Evolutionary conservation across 495 filamentous ascomycete genomes (phyloP).

Genomic region (Sphaerosporella brunnea): DNA sequence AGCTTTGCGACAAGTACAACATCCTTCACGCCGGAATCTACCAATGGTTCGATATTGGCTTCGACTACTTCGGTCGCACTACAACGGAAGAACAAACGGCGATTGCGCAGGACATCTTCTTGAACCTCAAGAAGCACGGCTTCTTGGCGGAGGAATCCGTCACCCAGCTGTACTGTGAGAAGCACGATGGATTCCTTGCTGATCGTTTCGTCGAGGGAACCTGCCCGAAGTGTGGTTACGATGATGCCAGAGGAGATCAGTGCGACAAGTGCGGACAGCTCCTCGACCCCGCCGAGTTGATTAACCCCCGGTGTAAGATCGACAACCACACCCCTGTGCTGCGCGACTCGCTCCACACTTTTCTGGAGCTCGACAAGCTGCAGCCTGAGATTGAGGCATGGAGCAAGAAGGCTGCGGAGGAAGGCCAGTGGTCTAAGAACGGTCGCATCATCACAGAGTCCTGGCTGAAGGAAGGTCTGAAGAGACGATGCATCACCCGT

Average conservation of each 20-base stretch:
- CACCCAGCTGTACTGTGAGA: slow-evolving; percentile 70
- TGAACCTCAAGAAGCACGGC: slow-evolving; percentile 57
- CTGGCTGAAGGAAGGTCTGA: slow-evolving; percentile 69
- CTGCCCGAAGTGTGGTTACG: slow-evolving; percentile 63
- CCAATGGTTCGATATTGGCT: slow-evolving; percentile 71
- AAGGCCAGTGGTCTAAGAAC: slow-evolving; percentile 63
- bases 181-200: slow-evolving; percentile 69
- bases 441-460: slow-evolving; percentile 50
- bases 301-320: slow-evolving; percentile 57
- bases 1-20: slow-evolving; percentile 75
- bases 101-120: slow-evolving; percentile 74
- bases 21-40: slow-evolving; percentile 69
- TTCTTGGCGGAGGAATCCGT: slow-evolving; percentile 62
- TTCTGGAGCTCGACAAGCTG: slow-evolving; percentile 62
- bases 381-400: slow-evolving; percentile 56
- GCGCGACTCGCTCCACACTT: slow-evolving; percentile 54
- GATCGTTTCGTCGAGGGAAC: slow-evolving; percentile 88
- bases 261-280: slow-evolving; percentile 75
- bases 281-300: slow-evolving; percentile 49
- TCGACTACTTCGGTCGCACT: slow-evolving; percentile 72
- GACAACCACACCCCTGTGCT: slow-evolving; percentile 60
- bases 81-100: slow-evolving; percentile 66
- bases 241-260: slow-evolving; percentile 68
- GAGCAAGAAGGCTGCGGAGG: slow-evolving; percentile 39
- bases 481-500: slow-evolving; percentile 74